These are phyloP conservation scores for Hypoxylon subgilvum DNA, from an alignment of 495 filamentous ascomycete genomes.

Conservation along the genomic window DNA sequence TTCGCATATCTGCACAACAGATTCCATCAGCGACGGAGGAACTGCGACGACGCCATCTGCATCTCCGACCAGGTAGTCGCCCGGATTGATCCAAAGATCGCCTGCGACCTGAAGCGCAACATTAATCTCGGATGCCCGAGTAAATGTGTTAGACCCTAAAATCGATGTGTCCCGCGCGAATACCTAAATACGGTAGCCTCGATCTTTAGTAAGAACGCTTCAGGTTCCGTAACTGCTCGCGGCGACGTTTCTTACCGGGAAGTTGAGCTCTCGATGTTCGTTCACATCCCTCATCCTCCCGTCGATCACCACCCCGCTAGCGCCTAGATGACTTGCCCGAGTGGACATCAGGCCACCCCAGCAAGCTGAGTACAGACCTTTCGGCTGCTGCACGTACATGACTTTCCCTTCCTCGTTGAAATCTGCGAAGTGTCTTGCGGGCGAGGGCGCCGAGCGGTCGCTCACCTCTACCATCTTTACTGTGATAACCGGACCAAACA, in stretches of 20 bases:
- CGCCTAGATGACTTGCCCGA: slow-evolving; percentile 55
- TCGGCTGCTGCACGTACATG: slow-evolving; percentile 15
- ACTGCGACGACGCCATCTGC: slow-evolving; percentile 61
- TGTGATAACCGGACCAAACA: slow-evolving; percentile 64
- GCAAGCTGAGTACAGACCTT: slow-evolving; percentile 14
- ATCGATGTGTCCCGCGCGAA: slow-evolving; percentile 57
- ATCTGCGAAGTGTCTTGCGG: slow-evolving; percentile 54
- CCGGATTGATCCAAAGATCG: slow-evolving; percentile 57
- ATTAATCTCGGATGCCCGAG: slow-evolving; percentile 52
- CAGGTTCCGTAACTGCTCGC: background rate
- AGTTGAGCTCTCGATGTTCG: slow-evolving; percentile 61
- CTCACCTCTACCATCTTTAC: slow-evolving; percentile 58
- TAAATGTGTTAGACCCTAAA: slow-evolving; percentile 55
- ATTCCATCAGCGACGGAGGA: slow-evolving; percentile 52
- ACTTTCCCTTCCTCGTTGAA: slow-evolving; percentile 5
- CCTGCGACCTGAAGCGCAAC: slow-evolving; percentile 49
- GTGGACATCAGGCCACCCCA: slow-evolving; percentile 67
- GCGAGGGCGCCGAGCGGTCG: slow-evolving; percentile 53
- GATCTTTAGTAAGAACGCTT: background rate
- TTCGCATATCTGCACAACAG: background rate
- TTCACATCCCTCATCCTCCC: slow-evolving; percentile 64
- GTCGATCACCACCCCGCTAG: slow-evolving; percentile 59
- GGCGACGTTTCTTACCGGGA: slow-evolving; percentile 44
- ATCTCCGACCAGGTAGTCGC: slow-evolving; percentile 65
- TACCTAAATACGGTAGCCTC: slow-evolving; percentile 37